Percentiles rank a stretch among this genome's conserved stretches.
phyloP scores from a whole-genome alignment of 2,329 filamentous ascomycete genomes.

The Meredithiella fracta region DNA sequence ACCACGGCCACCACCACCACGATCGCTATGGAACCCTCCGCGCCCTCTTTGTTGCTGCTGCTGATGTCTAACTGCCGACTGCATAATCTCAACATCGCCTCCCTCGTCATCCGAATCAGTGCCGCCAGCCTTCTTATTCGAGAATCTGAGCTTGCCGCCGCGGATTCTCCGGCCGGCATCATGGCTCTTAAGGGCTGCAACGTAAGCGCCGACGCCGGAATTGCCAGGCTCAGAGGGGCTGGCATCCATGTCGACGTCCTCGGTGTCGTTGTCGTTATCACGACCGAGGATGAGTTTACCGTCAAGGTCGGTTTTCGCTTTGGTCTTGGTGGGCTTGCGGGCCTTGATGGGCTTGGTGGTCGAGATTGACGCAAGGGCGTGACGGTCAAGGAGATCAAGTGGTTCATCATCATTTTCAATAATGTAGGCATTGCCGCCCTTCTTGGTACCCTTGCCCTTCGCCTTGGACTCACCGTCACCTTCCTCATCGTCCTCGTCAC shows the following conservation, averaged over 20 bases:
- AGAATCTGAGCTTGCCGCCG: slow-evolving; percentile 55
- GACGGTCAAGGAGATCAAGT: slow-evolving; percentile 78
- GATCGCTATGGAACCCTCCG: slow-evolving; percentile 26
- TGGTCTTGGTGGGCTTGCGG: slow-evolving; percentile 38
- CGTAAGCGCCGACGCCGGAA: slow-evolving; percentile 50
- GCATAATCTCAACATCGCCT: slow-evolving; percentile 32
- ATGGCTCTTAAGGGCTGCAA: slow-evolving; percentile 51
- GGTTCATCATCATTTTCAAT: slow-evolving; percentile 90
- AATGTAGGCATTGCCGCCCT: slow-evolving; percentile 63
- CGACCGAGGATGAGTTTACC: slow-evolving; percentile 64
- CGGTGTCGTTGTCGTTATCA: slow-evolving; percentile 40
- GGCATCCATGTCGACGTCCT: slow-evolving; percentile 48
- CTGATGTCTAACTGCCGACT: slow-evolving; percentile 4
- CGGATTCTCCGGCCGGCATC: slow-evolving; percentile 48
- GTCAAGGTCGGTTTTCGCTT: slow-evolving; percentile 56
- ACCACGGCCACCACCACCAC: slow-evolving; percentile 30
- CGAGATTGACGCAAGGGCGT: slow-evolving; percentile 81
- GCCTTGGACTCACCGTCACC: slow-evolving; percentile 18
- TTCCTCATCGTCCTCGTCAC: slow-evolving; percentile 38
- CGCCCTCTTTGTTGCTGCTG: slow-evolving; percentile 24
- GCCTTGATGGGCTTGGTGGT: slow-evolving; percentile 64
- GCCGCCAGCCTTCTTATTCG: slow-evolving; percentile 38
- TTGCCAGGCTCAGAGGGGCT: slow-evolving; percentile 36
- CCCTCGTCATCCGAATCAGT: slow-evolving; percentile 31
- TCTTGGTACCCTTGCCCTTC: slow-evolving; percentile 25